Conservation (phyloP, 2,329 filamentous ascomycete genomes). For the Penicillium sp. region DNA sequence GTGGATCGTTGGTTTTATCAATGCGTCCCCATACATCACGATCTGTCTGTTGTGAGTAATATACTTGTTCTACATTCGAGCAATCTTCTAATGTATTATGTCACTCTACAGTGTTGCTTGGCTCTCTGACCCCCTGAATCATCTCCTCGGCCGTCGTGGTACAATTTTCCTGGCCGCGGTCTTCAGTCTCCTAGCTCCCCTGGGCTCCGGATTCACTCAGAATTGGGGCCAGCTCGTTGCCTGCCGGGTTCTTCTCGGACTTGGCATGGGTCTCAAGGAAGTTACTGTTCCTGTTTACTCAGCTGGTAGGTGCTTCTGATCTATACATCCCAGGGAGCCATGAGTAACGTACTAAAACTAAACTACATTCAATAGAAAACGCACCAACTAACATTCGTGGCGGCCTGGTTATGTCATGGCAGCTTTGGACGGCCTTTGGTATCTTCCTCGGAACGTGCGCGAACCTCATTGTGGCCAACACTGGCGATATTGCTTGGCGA, state of each 20-base stretch:
- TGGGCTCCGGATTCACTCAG: constrained; percentile 14
- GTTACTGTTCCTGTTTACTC: constrained; percentile 47
- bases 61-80: not conserved
- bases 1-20: constrained; percentile 56
- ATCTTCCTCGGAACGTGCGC: constrained; percentile 37
- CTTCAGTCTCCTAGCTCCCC: constrained; percentile 15
- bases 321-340: not conserved
- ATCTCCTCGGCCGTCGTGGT: constrained; percentile 14
- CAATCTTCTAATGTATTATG: not conserved
- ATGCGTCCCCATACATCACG: constrained; percentile 46
- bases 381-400: constrained; percentile 47
- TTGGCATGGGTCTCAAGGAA: constrained; percentile 34
- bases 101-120: constrained; percentile 9
- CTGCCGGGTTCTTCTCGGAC: constrained; percentile 23
- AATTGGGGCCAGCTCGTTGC: constrained; percentile 14
- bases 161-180: constrained; percentile 15
- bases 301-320: constrained; percentile 21
- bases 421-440: constrained; percentile 42
- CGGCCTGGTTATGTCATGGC: constrained; percentile 49
- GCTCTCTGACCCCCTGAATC: constrained; percentile 17
- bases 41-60: constrained; percentile 40
- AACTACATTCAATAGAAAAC: constrained; percentile 32
- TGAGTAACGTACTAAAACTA: not conserved
- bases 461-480: constrained; percentile 35
- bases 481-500: constrained; percentile 37